Base-by-base conservation (phyloP, 495 filamentous ascomycete genomes). In the Margaritispora aquatica region DNA sequence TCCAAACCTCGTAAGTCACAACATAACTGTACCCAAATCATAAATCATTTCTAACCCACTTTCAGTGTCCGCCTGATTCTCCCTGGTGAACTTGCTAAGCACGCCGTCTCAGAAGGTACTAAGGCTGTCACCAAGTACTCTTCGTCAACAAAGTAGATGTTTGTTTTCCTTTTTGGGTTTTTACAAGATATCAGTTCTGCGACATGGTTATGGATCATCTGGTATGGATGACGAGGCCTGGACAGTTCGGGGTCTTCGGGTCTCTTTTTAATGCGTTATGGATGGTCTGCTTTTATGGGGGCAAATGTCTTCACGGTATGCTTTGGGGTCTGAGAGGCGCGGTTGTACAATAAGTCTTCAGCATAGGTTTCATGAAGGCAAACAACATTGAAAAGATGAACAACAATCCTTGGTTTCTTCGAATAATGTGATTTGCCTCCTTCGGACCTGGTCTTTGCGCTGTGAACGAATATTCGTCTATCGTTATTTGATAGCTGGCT, bases 121-220 rank as follows among this genome's bases (percentile, higher is more conserved):
- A 98, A 98, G 91, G 94, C 94, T 57, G 94, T 98, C 64, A 97
- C 94, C 83, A 98, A 98, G 86, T 98, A 98, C 84, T 96, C 92
- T 64, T 97, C 93, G 53, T 96, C 93, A 67, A 95, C 93, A 75
- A 98, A 98, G 90, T 98, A 96, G 84, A 77, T 74, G 72, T 52
- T 21, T 56, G 53, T 21, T 59, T 62, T 60, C 34, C 21, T 63
- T 77, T 69, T n/a, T n/a, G 74, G 75, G 74, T 62, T 69, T 69
- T 69, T 73, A 78, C 74, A 64, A 52, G 75, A 73, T 76, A 61
- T 57, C 60, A 62, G 59, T 55, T 75, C 75, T 80, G 70, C 63
- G 68, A 74, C n/a, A n/a, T 76, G 74, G 71, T 70, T 77, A 77
- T 79, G 77, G 76, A 74, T 75, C 62, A 80, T 80, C 77, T 81